phyloP scores from a whole-genome alignment of 164 flowering plant genomes.

The Houttuynia cordata region DNA sequence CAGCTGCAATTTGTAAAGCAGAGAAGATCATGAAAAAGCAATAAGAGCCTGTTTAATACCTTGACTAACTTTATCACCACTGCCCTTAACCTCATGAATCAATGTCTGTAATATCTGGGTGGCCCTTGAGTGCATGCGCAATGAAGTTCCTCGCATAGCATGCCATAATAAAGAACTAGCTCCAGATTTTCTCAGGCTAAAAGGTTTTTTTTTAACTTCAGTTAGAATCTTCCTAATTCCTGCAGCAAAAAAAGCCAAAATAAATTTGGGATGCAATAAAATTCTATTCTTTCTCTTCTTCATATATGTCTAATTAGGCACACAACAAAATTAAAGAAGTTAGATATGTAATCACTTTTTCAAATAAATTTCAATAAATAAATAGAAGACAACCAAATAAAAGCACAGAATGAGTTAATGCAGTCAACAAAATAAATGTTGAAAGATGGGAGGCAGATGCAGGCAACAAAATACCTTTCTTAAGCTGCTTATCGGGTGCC shows the following conservation, averaged over 20 bases:
- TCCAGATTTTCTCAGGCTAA: constrained; percentile 36
- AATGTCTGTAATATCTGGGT: constrained; percentile 35
- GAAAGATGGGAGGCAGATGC: too few relatives aligned
- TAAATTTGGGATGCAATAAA: background rate
- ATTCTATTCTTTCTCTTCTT: too few relatives aligned
- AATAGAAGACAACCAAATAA: too few relatives aligned
- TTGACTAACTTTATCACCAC: constrained; percentile 24
- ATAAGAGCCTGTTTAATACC: background rate
- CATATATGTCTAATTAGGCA: too few relatives aligned
- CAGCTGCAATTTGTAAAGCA: too few relatives aligned
- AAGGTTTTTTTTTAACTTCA: constrained; percentile 62
- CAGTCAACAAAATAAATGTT: too few relatives aligned
- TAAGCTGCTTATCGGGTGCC: constrained; percentile 49
- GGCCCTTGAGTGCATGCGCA: constrained; percentile 68
- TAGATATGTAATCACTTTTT: too few relatives aligned
- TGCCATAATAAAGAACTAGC: constrained; percentile 50
- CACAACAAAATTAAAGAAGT: too few relatives aligned
- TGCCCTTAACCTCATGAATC: constrained; percentile 22
- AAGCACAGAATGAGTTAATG: too few relatives aligned
- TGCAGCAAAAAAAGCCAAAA: constrained; percentile 14
- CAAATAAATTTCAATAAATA: too few relatives aligned
- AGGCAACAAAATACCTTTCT: constrained; percentile 34
- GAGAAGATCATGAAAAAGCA: too few relatives aligned
- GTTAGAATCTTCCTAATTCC: constrained; percentile 40
- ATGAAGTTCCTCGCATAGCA: constrained; percentile 57